These are phyloP conservation scores for Kuraishia cidri DNA, from an alignment of 805 yeast species.

Conservation along the genomic window DNA sequence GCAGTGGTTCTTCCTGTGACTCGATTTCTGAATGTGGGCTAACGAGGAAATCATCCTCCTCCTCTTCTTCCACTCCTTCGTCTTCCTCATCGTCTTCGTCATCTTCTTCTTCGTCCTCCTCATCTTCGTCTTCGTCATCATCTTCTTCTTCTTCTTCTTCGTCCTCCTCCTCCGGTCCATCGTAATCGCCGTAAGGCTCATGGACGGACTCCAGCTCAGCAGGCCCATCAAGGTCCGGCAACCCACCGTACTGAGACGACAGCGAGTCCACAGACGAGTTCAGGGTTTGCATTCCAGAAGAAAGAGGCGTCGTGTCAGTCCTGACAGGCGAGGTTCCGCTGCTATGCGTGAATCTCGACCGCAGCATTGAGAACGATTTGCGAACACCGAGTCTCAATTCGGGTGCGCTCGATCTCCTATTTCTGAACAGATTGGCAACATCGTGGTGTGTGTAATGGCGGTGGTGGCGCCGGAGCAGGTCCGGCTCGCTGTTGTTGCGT, in stretches of 20 bases:
- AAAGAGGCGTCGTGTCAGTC: slow-evolving; percentile 1
- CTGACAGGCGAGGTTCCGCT: slow-evolving; percentile 1
- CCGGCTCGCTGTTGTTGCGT: slow-evolving; percentile 22
- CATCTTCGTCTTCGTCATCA: slow-evolving; percentile 5
- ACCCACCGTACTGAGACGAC: too few relatives aligned
- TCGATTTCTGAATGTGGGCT: too few relatives aligned
- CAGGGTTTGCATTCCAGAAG: too few relatives aligned
- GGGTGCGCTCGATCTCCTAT: slow-evolving; percentile 2
- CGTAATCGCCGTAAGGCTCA: too few relatives aligned
- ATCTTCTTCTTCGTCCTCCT: slow-evolving; percentile 14
- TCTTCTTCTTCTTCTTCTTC: slow-evolving; percentile 18
- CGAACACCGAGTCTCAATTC: background rate
- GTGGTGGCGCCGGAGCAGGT: slow-evolving; percentile 8
- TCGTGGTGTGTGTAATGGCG: slow-evolving; percentile 3
- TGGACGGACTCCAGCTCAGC: too few relatives aligned
- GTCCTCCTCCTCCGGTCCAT: slow-evolving; percentile 16
- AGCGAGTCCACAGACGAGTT: too few relatives aligned
- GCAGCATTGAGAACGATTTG: slow-evolving; percentile 1
- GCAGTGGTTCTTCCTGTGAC: too few relatives aligned
- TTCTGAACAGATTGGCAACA: slow-evolving; percentile 2
- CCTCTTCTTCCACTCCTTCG: slow-evolving; percentile 13
- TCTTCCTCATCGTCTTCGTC: slow-evolving; percentile 12
- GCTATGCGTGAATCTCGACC: background rate
- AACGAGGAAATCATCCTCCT: slow-evolving; percentile 13
- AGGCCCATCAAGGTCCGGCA: too few relatives aligned